Conservation (phyloP, 768 basidiomycete species). For the Mrakia frigida region DNA sequence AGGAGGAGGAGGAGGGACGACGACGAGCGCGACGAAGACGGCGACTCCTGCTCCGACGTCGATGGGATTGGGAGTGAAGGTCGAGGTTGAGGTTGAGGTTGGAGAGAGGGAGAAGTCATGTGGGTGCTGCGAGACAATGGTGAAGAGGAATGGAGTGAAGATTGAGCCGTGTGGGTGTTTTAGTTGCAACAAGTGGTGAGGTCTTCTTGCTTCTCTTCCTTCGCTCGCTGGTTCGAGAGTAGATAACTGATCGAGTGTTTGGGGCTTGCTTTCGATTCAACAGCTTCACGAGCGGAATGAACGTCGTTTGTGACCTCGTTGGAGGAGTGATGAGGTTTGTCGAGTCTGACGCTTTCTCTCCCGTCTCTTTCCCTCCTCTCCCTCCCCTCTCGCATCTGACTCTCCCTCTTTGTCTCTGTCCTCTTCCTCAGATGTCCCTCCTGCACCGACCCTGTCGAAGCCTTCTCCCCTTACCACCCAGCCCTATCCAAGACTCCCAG, state of each 20-base stretch:
- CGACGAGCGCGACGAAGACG: background rate
- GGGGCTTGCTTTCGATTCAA: background rate
- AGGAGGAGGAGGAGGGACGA: no score
- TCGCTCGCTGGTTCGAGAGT: no score
- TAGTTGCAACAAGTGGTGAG: constrained; percentile 24
- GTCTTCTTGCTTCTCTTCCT: background rate
- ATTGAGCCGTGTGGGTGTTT: constrained; percentile 23
- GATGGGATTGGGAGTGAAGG: background rate
- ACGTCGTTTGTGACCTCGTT: constrained; percentile 30
- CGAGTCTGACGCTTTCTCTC: no score
- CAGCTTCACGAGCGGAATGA: constrained; percentile 32
- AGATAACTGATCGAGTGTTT: no score
- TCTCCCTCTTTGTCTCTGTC: background rate
- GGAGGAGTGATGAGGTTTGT: constrained; percentile 23
- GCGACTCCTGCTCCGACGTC: background rate
- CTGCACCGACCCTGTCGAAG: constrained; percentile 23
- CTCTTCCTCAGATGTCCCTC: constrained; percentile 20
- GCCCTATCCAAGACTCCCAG: background rate
- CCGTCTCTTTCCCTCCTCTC: no score
- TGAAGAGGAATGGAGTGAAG: constrained; percentile 15
- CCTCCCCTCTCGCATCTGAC: no score
- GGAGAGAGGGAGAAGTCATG: constrained; percentile 3
- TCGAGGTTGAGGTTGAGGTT: background rate
- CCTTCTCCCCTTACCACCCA: constrained; percentile 13
- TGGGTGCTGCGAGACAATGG: constrained; percentile 19